These are phyloP conservation scores for Epichloe festucae DNA, from an alignment of 2,329 filamentous ascomycete genomes.

Conservation along the genomic window DNA sequence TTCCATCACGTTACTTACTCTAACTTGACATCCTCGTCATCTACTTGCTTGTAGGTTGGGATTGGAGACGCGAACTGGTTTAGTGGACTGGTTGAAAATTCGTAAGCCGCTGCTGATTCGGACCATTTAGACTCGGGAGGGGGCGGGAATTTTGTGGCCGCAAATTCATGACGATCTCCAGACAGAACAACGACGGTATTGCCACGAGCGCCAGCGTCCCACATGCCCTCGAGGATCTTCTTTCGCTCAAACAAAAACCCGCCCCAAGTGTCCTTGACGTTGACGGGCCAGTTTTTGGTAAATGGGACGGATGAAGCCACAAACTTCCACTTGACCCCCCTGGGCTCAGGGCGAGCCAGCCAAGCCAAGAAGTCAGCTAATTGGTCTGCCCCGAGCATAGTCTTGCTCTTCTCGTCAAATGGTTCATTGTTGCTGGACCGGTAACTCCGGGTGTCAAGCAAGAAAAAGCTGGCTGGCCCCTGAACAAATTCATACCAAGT, in stretches of 20 bases:
- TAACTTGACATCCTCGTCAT: conserved; percentile 69
- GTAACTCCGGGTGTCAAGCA: conserved; percentile 84
- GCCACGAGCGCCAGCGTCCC: conserved; percentile 65
- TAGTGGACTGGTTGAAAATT: conserved; percentile 83
- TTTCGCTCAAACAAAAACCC: conserved; percentile 75
- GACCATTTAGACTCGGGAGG: conserved; percentile 49
- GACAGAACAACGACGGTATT: conserved; percentile 73
- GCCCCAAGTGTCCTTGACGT: conserved; percentile 83
- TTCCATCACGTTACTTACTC: conserved; percentile 45
- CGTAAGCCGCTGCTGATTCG: conserved; percentile 56
- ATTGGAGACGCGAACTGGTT: conserved; percentile 90
- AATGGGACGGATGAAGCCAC: conserved; percentile 84
- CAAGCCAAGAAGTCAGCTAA: conserved; percentile 68
- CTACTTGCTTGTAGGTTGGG: conserved; percentile 68
- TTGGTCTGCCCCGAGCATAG: conserved; percentile 76
- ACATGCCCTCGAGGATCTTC: conserved; percentile 77
- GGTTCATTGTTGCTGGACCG: conserved; percentile 54
- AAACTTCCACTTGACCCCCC: conserved; percentile 87
- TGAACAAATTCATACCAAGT: conserved; percentile 87
- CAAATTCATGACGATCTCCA: conserved; percentile 95
- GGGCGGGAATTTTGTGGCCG: conserved; percentile 67
- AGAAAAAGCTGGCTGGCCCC: conserved; percentile 86
- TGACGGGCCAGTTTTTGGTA: conserved; percentile 93
- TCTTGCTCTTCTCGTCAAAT: conserved; percentile 53
- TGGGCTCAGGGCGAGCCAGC: conserved; percentile 57